phyloP scores from a whole-genome alignment of 73 alveolate species.

The Strombidium stylifer region DNA sequence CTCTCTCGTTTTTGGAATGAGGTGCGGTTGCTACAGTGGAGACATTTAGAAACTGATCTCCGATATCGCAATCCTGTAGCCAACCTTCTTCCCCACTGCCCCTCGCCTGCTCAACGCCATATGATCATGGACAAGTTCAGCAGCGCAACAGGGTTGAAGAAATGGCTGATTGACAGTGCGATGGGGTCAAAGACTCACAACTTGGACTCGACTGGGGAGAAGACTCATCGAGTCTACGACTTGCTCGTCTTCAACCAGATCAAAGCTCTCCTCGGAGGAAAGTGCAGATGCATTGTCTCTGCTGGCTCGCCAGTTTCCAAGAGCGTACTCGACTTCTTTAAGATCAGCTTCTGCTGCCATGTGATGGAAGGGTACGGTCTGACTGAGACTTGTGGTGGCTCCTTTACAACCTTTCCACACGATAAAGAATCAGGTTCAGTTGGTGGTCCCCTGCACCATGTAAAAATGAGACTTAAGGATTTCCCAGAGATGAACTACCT shows the following conservation, averaged over 20 bases:
- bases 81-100: slow-evolving; percentile 56
- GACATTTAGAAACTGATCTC: slow-evolving; percentile 44
- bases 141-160: background rate
- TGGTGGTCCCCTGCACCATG: slow-evolving; percentile 19
- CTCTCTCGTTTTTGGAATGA: slow-evolving; percentile 29
- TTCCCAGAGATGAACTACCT: slow-evolving; percentile 69
- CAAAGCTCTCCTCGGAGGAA: slow-evolving; percentile 61
- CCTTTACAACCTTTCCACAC: slow-evolving; percentile 37
- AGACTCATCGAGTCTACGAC: slow-evolving; percentile 51
- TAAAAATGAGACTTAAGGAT: slow-evolving; percentile 60
- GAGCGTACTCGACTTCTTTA: slow-evolving; percentile 46
- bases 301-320: slow-evolving; percentile 65
- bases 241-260: slow-evolving; percentile 46
- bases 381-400: slow-evolving; percentile 56
- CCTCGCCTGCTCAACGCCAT: slow-evolving; percentile 51
- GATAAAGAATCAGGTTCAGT: slow-evolving; percentile 73
- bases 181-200: slow-evolving; percentile 9
- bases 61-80: slow-evolving; percentile 49
- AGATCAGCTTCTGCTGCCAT: slow-evolving; percentile 42
- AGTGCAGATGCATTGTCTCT: slow-evolving; percentile 25
- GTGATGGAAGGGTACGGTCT: slow-evolving; percentile 34
- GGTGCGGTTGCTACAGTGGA: slow-evolving; percentile 76
- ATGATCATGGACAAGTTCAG: background rate
- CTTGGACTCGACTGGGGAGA: slow-evolving; percentile 25
- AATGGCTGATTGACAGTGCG: background rate